Evolutionary conservation across 2,329 filamentous ascomycete species (phyloP), one percentile per base, ranked within the genome.

Genomic region (Xylaria sp.): DNA sequence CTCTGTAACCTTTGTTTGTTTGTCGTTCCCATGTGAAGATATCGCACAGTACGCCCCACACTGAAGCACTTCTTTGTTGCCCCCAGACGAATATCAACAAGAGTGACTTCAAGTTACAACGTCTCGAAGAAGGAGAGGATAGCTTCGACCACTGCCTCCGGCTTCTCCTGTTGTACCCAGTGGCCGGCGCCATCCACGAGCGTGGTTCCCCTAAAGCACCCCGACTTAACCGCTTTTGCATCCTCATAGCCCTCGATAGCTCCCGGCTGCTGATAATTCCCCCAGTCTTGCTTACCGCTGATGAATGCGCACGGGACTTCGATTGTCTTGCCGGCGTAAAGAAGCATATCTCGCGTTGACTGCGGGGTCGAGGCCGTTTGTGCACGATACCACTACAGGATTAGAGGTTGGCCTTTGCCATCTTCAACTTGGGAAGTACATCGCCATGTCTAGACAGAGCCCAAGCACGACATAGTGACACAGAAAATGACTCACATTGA

Each of bases 161-260:
- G 83, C 71, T 86, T 80, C 72, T 91, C 88, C 74, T 90, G 87
- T 71, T 89, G 87, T 37, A 89, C 83, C 89, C 89, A 91, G 77
- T 91, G 89, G 0, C 89, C 89, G 4, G 87, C 87, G 0, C 82
- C 81, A 15, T 87, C 81, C 12, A 91, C 77, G 17, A 87, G 75
- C 52, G 72, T 81, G 35, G 78, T 74, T 0, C 84, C 84, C 52
- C 78, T 78, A 70, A 86, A 89, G 61, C 83, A 80, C 0, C 69
- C 71, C 17, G 67, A 50, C 25, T 74, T 77, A 65, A 86, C 89
- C 0, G 78, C 78, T 7, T 79, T 75, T 5, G 77, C 78, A 74
- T 87, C 84, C 28, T 79, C 63, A 12, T 78, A 73, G 19, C 72
- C 80, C 70, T 90, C 86, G 4, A 91, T 71, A 0, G 83, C 87